A percentile compares a stretch with the other conserved stretches of the same genome.
Conservation (phyloP, 257 asterid genomes). For the Lycium barbarum region DNA sequence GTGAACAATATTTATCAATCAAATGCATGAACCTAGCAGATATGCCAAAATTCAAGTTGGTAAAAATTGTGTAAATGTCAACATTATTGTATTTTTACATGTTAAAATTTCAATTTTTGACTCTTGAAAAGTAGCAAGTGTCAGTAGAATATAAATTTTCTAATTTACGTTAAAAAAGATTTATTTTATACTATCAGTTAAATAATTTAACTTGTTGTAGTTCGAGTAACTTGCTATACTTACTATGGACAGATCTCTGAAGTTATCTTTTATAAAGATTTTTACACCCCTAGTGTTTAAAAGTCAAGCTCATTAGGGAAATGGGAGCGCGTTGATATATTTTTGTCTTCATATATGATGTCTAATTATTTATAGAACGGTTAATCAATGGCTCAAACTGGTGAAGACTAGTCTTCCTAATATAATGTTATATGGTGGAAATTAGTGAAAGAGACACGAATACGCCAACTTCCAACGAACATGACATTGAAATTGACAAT, state of each 20-base stretch:
- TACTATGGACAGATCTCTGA: no score
- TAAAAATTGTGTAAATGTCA: neutral
- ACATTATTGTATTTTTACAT: neutral
- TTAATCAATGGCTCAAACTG: neutral
- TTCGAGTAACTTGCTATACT: no score
- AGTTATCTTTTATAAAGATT: no score
- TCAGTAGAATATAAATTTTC: neutral
- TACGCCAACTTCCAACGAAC: neutral
- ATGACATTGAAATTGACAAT: neutral
- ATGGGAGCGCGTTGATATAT: fast-evolving
- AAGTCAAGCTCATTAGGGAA: neutral
- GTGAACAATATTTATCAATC: neutral
- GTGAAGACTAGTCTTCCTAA: neutral
- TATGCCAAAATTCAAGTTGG: neutral
- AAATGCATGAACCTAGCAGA: neutral
- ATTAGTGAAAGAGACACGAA: neutral
- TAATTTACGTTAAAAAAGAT: no score
- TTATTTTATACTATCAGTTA: neutral
- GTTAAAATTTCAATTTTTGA: neutral
- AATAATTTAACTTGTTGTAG: no score
- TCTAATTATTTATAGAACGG: neutral
- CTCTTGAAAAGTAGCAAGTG: neutral
- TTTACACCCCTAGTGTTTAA: no score
- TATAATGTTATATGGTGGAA: neutral
- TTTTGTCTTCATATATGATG: neutral